Conservation (phyloP, 2,329 filamentous ascomycete genomes). For the Myrmaecium sp. region DNA sequence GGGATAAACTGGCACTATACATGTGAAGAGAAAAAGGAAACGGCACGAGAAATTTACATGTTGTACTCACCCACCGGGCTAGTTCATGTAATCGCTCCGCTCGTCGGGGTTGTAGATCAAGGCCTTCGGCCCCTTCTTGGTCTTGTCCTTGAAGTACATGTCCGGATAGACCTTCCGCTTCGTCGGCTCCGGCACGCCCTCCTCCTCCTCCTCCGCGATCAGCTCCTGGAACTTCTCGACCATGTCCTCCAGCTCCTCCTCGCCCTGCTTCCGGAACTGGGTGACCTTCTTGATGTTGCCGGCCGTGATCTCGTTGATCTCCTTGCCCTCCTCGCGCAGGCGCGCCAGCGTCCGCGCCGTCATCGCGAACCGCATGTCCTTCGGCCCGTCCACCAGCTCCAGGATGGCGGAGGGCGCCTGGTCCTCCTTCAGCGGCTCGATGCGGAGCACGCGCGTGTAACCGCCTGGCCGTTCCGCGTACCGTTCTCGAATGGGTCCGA, state of each 20-base stretch:
- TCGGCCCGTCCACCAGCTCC: slow-evolving; percentile 85
- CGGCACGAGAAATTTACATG: too few species aligned
- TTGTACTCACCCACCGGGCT: too few species aligned
- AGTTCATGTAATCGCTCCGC: too few species aligned
- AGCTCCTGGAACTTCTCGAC: slow-evolving; percentile 24
- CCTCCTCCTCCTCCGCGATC: slow-evolving; percentile 3
- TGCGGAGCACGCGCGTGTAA: slow-evolving; percentile 86
- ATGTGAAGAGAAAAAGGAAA: too few species aligned
- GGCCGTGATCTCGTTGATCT: slow-evolving; percentile 53
- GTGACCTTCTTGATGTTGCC: slow-evolving; percentile 76
- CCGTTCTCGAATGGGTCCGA: slow-evolving; percentile 62
- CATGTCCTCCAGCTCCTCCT: slow-evolving; percentile 47
- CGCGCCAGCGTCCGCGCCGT: slow-evolving; percentile 71
- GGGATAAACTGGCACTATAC: too few species aligned
- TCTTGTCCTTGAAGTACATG: slow-evolving; percentile 2
- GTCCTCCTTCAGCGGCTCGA: slow-evolving; percentile 75
- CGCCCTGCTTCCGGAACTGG: slow-evolving; percentile 49
- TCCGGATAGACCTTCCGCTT: slow-evolving; percentile 5
- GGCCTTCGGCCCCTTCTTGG: slow-evolving; percentile 4
- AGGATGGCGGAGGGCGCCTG: slow-evolving; percentile 82
- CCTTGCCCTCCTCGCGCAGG: slow-evolving; percentile 31
- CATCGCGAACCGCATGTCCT: slow-evolving; percentile 87
- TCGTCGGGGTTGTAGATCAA: too few species aligned
- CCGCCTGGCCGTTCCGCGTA: slow-evolving; percentile 70
- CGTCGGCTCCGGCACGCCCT: slow-evolving; percentile 1